Evolutionary conservation across 768 basidiomycete species (phyloP).

Genomic region (Pulveroboletus sp.): DNA sequence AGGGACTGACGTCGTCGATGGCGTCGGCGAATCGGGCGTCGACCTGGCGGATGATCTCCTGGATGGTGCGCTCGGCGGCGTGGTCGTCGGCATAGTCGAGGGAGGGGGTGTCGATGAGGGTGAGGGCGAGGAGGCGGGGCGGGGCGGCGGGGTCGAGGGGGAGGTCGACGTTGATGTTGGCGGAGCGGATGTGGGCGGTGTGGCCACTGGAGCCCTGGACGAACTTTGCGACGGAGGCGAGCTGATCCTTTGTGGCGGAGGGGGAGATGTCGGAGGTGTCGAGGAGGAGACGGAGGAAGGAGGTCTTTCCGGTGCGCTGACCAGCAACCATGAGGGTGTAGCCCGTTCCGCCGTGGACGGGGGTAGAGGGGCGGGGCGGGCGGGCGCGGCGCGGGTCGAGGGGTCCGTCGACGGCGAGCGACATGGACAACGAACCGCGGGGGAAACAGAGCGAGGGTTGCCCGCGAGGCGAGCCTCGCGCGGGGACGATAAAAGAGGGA

Average conservation of each 20-base stretch:
- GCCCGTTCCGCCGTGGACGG: too few species aligned
- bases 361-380: conserved; percentile 28
- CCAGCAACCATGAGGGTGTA: conserved; percentile 81
- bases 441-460: conserved; percentile 43
- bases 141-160: conserved; percentile 46
- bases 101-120: conserved; percentile 79
- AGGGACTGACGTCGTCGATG: conserved; percentile 67
- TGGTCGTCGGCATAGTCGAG: conserved; percentile 68
- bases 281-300: conserved; percentile 80
- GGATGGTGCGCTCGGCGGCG: conserved; percentile 57
- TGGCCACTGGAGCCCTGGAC: conserved; percentile 70
- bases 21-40: conserved; percentile 71
- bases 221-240: conserved; percentile 76
- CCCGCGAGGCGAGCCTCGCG: conserved; percentile 60
- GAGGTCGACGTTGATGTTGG: conserved; percentile 68
- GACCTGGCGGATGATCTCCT: conserved; percentile 67
- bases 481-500: conserved; percentile 57
- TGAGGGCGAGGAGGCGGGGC: conserved; percentile 53
- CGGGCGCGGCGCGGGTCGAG: conserved; percentile 42
- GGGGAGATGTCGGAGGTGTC: conserved; percentile 71
- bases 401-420: conserved; percentile 56
- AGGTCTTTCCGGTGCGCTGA: conserved; percentile 80
- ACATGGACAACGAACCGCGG: conserved; percentile 44
- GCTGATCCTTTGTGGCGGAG: conserved; percentile 65
- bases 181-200: conserved; percentile 67